Evolutionary conservation across 768 basidiomycete genomes (phyloP), one percentile per base, ranked within the genome.

Genomic region (Amanita phalloides): DNA sequence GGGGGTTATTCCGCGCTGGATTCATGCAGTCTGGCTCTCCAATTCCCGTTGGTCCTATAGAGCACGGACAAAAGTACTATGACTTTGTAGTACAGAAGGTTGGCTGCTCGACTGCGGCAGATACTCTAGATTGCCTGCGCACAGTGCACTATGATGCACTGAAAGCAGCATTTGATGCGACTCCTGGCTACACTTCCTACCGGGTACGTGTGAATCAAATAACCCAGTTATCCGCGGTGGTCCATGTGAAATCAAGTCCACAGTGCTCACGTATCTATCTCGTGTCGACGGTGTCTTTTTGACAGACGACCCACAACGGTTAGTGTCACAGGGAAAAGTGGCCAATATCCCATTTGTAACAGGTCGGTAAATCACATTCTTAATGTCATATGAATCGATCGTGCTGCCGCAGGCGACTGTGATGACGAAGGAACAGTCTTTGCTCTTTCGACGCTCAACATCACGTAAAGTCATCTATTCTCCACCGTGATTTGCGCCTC

Each of bases 351-450:
- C 76, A 0, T 73, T 74, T 55, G 62, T 81, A 25, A 75, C 64
- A 0, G 77, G 76, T 68, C 28, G 1, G 32, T 45, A 50, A 39
- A 28, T 44, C 32, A 13, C 11, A 9, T 47, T 33, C 9, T n/a
- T 4, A 4, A 2, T n/a, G 26, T 3, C 38, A 17, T 0, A 33
- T 32, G 33, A 39, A 26, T 7, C 41, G 3, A 51, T 6, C 6
- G 6, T 28, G 26, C 26, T 28, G 26, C 26, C 26, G 30, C 45
- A 71, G 77, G 77, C 14, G 71, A 81, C 54, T 76, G 73, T 56
- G 79, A 82, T 46, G 82, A 83, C 49, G 82, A 84, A 59, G 82
- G 80, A 5, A 78, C 80, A 0, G 20, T 77, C 0, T 79, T 79
- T 57, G 71, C 77, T 2, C 57, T 79, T 7, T 68, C 75, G 2